Base-by-base conservation (phyloP, 108 stramenopile genomes). In the Fistulifera pelliculosa region DNA sequence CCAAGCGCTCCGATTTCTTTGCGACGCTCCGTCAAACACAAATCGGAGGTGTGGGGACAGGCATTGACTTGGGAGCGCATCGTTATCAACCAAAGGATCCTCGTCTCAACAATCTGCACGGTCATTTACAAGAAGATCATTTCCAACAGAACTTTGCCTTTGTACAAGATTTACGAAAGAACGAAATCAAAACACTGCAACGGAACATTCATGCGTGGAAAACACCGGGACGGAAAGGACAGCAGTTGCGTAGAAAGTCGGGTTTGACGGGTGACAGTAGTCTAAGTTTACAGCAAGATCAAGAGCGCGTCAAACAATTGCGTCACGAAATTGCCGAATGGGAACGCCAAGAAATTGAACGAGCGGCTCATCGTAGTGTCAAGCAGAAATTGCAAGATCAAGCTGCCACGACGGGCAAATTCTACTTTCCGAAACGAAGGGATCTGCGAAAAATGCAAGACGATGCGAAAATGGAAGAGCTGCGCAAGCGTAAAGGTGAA, bases 1-100 rank as follows among this genome's bases (percentile, higher is more conserved):
- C 85, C 4, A 76, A 73, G 55, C 73, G 92, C 17, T 50, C 61
- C 1, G 91, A 81, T 27, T 87, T 74, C 56, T 88, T 69, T 47
- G 54, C 65, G 1, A 61, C 84, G 12, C 31, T 35, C 8, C 83
- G 80, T 1, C 68, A 73, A 41, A 72, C 69, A 17, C 52, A 66
- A 48, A 60, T 87, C 23, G 87, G 87, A 58, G 80, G 72, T 21
- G 70, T 71, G 25, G 92, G 92, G 11, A 66, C 87, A n/a, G 85
- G 92, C 39, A 78, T 89, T 22, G 81, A 80, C 47, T 75, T 90
- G 59, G 80, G 79, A n/a, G 83, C 92, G 15, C 71, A 87, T 62
- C 70, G 72, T 19, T 93, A 89, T 69, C 81, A 85, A 52, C 72
- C 90, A 12, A 58, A 76, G 27, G 92, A 93, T 68, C 92, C 92